Evolutionary conservation across 805 yeast genomes (phyloP).

Genomic region (Candida orba): DNA sequence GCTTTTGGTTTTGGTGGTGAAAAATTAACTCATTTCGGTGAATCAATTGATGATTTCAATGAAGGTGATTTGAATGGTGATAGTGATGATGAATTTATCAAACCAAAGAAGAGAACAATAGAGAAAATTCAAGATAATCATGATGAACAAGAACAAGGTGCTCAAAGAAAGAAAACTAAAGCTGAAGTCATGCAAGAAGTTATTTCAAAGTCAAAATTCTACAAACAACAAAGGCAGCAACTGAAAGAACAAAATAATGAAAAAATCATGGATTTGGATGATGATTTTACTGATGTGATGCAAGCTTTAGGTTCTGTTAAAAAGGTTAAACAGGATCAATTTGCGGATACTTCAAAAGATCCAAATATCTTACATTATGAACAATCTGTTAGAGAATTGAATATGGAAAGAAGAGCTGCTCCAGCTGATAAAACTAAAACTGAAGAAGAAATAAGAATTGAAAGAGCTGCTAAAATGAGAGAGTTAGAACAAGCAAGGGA

Average conservation of each 20-base stretch:
- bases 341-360: conserved; percentile 25
- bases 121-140: conserved; percentile 20
- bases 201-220: conserved; percentile 73
- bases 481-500: conserved; percentile 60
- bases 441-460: conserved; percentile 57
- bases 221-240: conserved; percentile 69
- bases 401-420: conserved; percentile 66
- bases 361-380: conserved; percentile 48
- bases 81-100: conserved; percentile 28
- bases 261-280: conserved; percentile 61
- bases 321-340: conserved; percentile 22
- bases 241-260: conserved; percentile 53
- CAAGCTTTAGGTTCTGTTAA: conserved; percentile 35
- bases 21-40: conserved; percentile 70
- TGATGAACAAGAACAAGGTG: conserved; percentile 34
- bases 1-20: conserved; percentile 26
- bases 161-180: conserved; percentile 64
- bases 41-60: conserved; percentile 50
- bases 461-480: conserved; percentile 52
- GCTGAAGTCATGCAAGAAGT: conserved; percentile 83
- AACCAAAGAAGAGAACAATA: conserved; percentile 28
- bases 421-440: conserved; percentile 81
- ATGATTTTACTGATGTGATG: conserved; percentile 66
- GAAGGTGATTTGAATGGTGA: conserved; percentile 40
- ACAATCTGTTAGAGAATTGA: conserved; percentile 55